Conservation (phyloP, 2,329 filamentous ascomycete genomes). For the Fusarium virguliforme region DNA sequence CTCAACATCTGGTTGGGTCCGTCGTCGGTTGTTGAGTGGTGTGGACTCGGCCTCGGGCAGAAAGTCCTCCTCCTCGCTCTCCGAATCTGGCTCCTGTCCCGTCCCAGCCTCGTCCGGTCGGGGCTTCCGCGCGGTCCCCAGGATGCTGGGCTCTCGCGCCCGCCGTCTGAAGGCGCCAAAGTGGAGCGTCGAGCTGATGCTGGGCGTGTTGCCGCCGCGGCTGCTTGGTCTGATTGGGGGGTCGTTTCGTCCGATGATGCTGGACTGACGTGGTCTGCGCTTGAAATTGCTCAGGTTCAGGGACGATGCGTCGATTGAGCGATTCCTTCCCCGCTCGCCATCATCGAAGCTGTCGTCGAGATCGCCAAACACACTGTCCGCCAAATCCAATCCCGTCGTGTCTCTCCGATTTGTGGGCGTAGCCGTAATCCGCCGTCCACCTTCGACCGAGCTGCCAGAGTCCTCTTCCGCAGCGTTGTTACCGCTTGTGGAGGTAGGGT, state of each 20-base stretch:
- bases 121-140: conserved; percentile 67
- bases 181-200: conserved; percentile 68
- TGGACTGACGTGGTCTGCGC: conserved; percentile 65
- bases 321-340: conserved; percentile 54
- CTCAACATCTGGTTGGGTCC: conserved; percentile 54
- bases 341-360: conserved; percentile 62
- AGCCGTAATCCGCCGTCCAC: conserved; percentile 56
- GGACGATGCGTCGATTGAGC: conserved; percentile 63
- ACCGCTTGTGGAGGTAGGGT: conserved; percentile 53
- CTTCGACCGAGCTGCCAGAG: conserved; percentile 56
- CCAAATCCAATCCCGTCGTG: conserved; percentile 65
- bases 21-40: conserved; percentile 67
- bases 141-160: conserved; percentile 73
- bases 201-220: conserved; percentile 64
- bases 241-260: conserved; percentile 67
- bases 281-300: conserved; percentile 65
- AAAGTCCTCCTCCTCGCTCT: conserved; percentile 67
- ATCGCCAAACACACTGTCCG: conserved; percentile 65
- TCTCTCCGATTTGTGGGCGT: conserved; percentile 59
- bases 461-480: conserved; percentile 51
- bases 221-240: conserved; percentile 70
- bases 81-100: conserved; percentile 54
- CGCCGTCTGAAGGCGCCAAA: conserved; percentile 72
- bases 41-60: conserved; percentile 79
- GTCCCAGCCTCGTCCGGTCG: conserved; percentile 54